Percentiles rank a stretch among this genome's conserved stretches.
Evolutionary conservation across 1,284 basidiomycete genomes (phyloP).

Genomic region (Cryptococcus sp.): DNA sequence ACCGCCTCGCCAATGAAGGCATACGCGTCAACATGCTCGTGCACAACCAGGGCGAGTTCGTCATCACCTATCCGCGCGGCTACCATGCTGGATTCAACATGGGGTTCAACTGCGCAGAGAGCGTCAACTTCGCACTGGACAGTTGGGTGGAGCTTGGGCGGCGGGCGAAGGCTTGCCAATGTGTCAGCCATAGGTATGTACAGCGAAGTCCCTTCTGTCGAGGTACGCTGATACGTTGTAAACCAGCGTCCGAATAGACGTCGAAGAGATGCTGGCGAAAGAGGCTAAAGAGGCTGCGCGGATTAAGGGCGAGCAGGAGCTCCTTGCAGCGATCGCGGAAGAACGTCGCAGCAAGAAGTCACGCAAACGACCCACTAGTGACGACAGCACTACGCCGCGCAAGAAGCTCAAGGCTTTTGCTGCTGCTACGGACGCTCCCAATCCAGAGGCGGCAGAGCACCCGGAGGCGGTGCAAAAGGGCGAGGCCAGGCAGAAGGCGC

Average conservation of each 20-base stretch:
- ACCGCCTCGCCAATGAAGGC: constrained; percentile 70
- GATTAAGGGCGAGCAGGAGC: constrained; percentile 47
- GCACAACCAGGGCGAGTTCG: constrained; percentile 88
- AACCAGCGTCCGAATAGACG: constrained; percentile 88
- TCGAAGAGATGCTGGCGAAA: constrained; percentile 72
- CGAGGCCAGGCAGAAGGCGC: neutral
- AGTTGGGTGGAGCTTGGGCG: constrained; percentile 89
- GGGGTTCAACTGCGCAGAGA: constrained; percentile 96
- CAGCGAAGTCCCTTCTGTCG: neutral
- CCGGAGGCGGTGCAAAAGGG: neutral
- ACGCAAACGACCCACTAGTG: constrained; percentile 8
- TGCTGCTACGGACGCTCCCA: neutral
- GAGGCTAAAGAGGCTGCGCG: constrained; percentile 54
- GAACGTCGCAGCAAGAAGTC: constrained; percentile 16
- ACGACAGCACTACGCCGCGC: constrained; percentile 2
- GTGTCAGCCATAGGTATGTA: constrained; percentile 72
- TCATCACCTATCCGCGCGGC: constrained; percentile 90
- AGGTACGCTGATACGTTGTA: constrained; percentile 2
- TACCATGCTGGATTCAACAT: constrained; percentile 98
- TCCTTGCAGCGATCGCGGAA: constrained; percentile 31
- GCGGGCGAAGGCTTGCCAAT: constrained; percentile 75
- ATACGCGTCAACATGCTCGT: constrained; percentile 84
- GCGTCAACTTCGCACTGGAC: constrained; percentile 94
- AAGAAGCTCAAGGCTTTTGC: constrained; percentile 3
- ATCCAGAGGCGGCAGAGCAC: neutral